Evolutionary conservation across 139 green algal species (phyloP), one percentile per base, ranked within the genome.

Genomic region (Chlamydomonas asymmetrica): DNA sequence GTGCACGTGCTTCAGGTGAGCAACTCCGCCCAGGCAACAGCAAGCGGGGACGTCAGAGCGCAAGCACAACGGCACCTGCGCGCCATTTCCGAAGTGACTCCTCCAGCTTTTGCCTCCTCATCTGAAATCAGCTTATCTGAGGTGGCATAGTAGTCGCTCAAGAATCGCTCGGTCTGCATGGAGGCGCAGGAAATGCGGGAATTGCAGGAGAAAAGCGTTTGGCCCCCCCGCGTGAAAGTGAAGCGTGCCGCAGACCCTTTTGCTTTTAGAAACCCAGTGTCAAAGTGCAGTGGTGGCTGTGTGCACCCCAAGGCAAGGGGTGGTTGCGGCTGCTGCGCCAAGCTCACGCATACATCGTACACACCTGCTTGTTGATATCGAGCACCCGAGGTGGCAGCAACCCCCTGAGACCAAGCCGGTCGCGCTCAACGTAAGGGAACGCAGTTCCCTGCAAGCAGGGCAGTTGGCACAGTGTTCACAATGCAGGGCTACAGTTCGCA

Each of bases 401-500:
- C 23, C 95, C 95, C 3, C 95, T 78, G 35, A 99, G 73, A 0
- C 88, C 89, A 35, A 99, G 73, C 1, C 95, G 81, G 67, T 99
- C 95, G 0, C 95, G 81, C 76, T 99, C 95, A 10, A 83, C 57
- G 1, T 76, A 29, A 3, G 84, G 82, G 67, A 97, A 97, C 0
- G 89, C 91, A 6, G 91, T 97, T 62, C 95, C 93, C 87, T 97
- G 78, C 2, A n/a, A 8, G 61, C n/a, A 16, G 50, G 48, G 25
- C 32, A 39, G 23, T 40, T 59, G 35, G n/a, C 34, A 31, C 57
- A 61, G 38, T 20, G 5, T 4, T 60, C 41, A 9, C 27, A 22
- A 41, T 5, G 3, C 18, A 64, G 67, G 4, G 67, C 13, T n/a
- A n/a, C n/a, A n/a, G n/a, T n/a, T 7, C 5, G 49, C 9, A 34